These are phyloP conservation scores for Rhodotorula glutinis DNA, from an alignment of 1,284 basidiomycete species.

Conservation along the genomic window DNA sequence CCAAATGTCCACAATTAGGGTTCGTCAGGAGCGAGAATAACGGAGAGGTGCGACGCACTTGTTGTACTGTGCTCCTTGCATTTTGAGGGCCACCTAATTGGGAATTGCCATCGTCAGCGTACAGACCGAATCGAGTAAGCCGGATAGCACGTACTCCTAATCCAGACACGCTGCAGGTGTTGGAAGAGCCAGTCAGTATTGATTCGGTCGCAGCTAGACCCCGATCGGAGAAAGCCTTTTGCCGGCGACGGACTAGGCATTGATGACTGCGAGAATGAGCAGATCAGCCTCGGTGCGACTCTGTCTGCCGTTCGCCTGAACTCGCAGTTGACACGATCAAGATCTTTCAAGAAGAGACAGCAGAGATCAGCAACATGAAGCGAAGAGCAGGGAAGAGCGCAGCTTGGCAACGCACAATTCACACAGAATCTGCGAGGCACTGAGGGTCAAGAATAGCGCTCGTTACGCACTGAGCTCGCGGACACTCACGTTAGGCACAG, in stretches of 20 bases:
- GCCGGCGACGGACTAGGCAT: slow-evolving; percentile 4
- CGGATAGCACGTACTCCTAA: not conserved
- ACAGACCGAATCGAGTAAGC: not conserved
- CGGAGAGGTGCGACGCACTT: slow-evolving; percentile 25
- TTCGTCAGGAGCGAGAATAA: no score
- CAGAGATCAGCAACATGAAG: not conserved
- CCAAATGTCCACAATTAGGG: not conserved
- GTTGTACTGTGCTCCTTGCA: slow-evolving; percentile 68
- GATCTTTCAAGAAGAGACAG: not conserved
- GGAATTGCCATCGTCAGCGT: no score
- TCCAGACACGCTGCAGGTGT: slow-evolving; percentile 4
- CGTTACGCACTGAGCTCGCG: no score
- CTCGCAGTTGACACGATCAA: slow-evolving; percentile 21
- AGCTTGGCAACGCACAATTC: slow-evolving; percentile 4
- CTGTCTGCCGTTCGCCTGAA: no score
- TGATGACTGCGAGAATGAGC: not conserved
- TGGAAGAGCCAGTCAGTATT: no score
- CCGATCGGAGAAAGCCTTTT: no score
- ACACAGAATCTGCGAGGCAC: slow-evolving; percentile 5
- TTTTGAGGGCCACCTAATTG: slow-evolving; percentile 61
- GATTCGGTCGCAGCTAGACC: no score
- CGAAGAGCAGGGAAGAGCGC: no score
- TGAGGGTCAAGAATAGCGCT: no score
- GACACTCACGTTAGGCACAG: slow-evolving; percentile 13
- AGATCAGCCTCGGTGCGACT: not conserved